Evolutionary conservation across 2,329 filamentous ascomycete genomes (phyloP), one percentile per base, ranked within the genome.

Genomic region (Cladobotryum protrusum): DNA sequence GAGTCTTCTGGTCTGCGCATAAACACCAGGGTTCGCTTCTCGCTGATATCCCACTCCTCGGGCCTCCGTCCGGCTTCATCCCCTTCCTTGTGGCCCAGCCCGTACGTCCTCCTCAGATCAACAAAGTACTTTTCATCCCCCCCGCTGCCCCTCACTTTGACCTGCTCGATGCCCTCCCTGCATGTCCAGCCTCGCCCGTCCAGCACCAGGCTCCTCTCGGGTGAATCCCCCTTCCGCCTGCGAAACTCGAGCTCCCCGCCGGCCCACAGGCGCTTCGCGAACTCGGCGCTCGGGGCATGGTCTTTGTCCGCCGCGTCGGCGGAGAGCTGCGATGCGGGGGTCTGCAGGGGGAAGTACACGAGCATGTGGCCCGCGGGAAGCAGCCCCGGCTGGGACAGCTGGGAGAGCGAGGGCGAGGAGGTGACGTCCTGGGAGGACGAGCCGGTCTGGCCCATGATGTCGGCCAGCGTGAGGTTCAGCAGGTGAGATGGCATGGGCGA

Each of bases 241-340:
- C 68, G 66, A 57, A 87, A 87, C 1, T 63, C 63, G 8, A 96
- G 68, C 37, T 77, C 76, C 0, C 92, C 93, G 32, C 91, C 90
- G 13, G 88, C 89, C 93, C 93, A 99, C 72, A 99, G 82, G 15
- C 93, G 83, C 18, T 87, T 79, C 45, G 76, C 76, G 64, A 87
- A 96, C 1, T 83, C 82, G 4, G 64, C 63, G 2, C 86, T 88
- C 0, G 92, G 92, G 19, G 76, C 83, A 63, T 96, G 89, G 47
- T 85, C 74, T 4, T 80, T 73, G 64, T 97, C 92, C 1, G 91
- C 95, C 50, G 93, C 92, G 70, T 99, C 93, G 1, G 82, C 73
- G 15, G 89, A 77, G 40, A 97, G 78, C 33, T 73, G 59, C 7
- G 77, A 79, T 13, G 80, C 71, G 1, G 78, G 73, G 15, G 85